Conservation (phyloP, 2,329 filamentous ascomycete genomes). For the Penicillium sp. region DNA sequence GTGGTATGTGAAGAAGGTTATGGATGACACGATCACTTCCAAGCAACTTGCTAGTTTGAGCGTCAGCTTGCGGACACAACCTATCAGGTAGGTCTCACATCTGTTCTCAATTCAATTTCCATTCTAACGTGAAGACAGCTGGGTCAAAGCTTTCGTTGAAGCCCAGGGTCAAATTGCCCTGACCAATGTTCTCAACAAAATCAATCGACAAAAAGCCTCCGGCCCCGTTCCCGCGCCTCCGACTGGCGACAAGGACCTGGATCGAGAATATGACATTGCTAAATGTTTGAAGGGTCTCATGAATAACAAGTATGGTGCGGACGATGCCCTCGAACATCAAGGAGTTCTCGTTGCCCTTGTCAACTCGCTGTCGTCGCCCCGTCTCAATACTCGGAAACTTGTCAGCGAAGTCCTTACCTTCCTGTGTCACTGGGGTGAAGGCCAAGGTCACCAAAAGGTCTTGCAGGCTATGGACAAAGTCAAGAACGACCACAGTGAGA, state of each 20-base stretch:
- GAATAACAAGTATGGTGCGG: slow-evolving; percentile 99
- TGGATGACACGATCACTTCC: slow-evolving; percentile 89
- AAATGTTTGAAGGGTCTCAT: slow-evolving; percentile 96
- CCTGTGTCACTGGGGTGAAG: slow-evolving; percentile 88
- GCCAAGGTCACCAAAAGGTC: slow-evolving; percentile 87
- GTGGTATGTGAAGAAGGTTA: slow-evolving; percentile 95
- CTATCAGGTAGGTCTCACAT: slow-evolving; percentile 60
- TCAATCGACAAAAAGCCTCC: slow-evolving; percentile 80
- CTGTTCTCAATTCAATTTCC: background rate
- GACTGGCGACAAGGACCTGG: slow-evolving; percentile 72
- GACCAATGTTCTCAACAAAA: slow-evolving; percentile 88
- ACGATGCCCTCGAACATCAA: slow-evolving; percentile 87
- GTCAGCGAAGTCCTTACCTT: slow-evolving; percentile 97
- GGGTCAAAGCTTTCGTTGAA: slow-evolving; percentile 95
- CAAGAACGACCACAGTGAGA: slow-evolving; percentile 83
- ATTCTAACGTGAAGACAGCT: slow-evolving; percentile 48
- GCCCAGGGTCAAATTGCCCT: slow-evolving; percentile 95
- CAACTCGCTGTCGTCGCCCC: slow-evolving; percentile 80
- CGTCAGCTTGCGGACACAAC: slow-evolving; percentile 92
- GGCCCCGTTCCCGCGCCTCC: slow-evolving; percentile 65
- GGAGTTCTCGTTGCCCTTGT: slow-evolving; percentile 86
- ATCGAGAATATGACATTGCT: slow-evolving; percentile 93
- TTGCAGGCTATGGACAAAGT: slow-evolving; percentile 90
- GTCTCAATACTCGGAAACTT: slow-evolving; percentile 87
- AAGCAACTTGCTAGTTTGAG: slow-evolving; percentile 91